Evolutionary conservation across 2,329 filamentous ascomycete species (phyloP), one percentile per base, ranked within the genome.

Genomic region (Dactylonectria macrodidyma): DNA sequence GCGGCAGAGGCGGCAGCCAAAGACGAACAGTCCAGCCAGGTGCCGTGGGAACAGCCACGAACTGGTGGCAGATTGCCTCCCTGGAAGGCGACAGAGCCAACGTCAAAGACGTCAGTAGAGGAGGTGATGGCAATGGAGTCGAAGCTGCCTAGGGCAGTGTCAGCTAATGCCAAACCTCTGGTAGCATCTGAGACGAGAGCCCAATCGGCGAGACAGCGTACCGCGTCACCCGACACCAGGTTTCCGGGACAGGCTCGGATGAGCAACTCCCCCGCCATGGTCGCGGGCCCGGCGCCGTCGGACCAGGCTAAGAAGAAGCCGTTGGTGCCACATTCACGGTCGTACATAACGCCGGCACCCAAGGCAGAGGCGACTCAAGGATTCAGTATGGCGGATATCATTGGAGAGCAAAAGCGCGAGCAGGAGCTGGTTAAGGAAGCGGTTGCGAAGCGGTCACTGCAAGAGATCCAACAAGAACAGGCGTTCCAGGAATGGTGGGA

Each of bases 401-500:
- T 98, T 14, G 91, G 91, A 8, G 91, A 97, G 76, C 95, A 99
- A 81, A 90, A 92, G 78, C 90, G 90, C 9, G 95, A 98, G 78
- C 96, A 97, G 77, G 90, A 94, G 65, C 88, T 90, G 19, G 91
- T 97, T 68, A 92, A 90, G 60, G 95, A 97, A 78, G 94, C 95
- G 1, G 91, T 91, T 11, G 93, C 95, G 2, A 98, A 97, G 82
- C 89, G 95, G 63, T 96, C 93, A 70, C 83, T 99, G 34, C 91
- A 97, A 77, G 96, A 98, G 70, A 99, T 99, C 66, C 96, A 99
- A 79, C 91, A 96, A 72, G 96, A 99, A 81, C 96, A 99, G 78
- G 94, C 94, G 59, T 99, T 99, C 78, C 94, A 98, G 78, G 91
- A 97, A 78, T 97, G 95, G 95, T 97, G 95, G 95, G 94, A 97